Evolutionary conservation across 208 protist species (phyloP), one percentile per base, ranked within the genome.

Genomic region (Porcisia hertigi): DNA sequence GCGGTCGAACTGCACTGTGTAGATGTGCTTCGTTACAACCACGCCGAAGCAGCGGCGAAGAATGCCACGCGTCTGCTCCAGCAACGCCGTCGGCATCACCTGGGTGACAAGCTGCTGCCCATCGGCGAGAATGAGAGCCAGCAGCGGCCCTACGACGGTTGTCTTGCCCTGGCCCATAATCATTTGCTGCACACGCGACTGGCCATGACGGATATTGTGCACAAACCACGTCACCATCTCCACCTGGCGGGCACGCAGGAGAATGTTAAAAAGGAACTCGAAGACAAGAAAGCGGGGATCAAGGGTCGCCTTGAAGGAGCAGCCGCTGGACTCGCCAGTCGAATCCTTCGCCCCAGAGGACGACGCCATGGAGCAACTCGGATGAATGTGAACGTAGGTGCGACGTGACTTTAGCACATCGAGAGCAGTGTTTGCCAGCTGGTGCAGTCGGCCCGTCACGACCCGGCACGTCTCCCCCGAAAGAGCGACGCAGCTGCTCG

Each of bases 91-190:
- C 54, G 97, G 97, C 83, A 99, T 94, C 59, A 98, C 94, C 76
- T 98, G 96, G 18, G 85, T 92, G 25, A 98, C 93, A n/a, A 98
- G 90, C 73, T 87, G 85, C 74, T 88, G 75, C n/a, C 95, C 96
- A 79, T 98, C 95, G 34, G 94, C 94, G 55, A 99, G 92, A 54
- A 98, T 97, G 25, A 99, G 89, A 25, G 93, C 92, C 36, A 99
- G 88, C 70, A 99, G 76, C 8, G 98, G 98, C 0, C 84, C 92
- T 25, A 99, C 91, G 1, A 98, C 97, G 3, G 94, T 98, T 16
- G 98, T 99, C 86, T 99, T 99, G 72, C 98, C 98, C 55, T 97
- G 88, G 30, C 97, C 97, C 97, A 99, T 99, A 76, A 99, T 98
- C 94, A 98, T 96, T 84, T 99, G 95, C 84, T 98, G 93, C 65